These are phyloP conservation scores for Amylostereum areolatum DNA, from an alignment of 1,284 basidiomycete species.

Conservation along the genomic window DNA sequence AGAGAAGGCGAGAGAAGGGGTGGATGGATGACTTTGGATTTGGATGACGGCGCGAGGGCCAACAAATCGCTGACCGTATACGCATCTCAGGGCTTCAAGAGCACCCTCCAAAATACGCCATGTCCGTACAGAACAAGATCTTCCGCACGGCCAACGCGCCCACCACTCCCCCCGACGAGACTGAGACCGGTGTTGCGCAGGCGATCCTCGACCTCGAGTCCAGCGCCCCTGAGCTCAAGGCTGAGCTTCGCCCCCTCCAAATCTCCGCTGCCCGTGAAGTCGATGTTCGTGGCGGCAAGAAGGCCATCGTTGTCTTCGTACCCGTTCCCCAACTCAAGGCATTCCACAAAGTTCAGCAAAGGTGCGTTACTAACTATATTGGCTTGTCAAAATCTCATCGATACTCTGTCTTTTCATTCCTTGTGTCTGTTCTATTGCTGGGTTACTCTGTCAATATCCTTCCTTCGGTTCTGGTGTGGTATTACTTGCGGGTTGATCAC, in stretches of 20 bases:
- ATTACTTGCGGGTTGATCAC: not conserved
- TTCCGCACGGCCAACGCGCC: slow-evolving; percentile 95
- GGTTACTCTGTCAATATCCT: not conserved
- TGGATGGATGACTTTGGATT: too few relatives aligned
- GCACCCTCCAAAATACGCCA: slow-evolving; percentile 17
- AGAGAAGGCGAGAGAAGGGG: too few relatives aligned
- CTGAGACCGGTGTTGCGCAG: slow-evolving; percentile 91
- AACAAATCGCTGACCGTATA: too few relatives aligned
- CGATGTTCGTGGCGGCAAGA: slow-evolving; percentile 98
- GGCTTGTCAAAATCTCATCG: too few relatives aligned
- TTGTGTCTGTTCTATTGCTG: too few relatives aligned
- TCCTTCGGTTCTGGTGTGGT: not conserved
- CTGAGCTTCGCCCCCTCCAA: slow-evolving; percentile 92
- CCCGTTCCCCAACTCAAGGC: slow-evolving; percentile 98
- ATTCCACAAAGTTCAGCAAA: slow-evolving; percentile 97
- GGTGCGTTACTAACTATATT: slow-evolving; percentile 51
- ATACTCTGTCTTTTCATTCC: too few relatives aligned
- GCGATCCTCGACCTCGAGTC: slow-evolving; percentile 97
- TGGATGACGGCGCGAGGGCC: too few relatives aligned
- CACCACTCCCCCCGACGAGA: slow-evolving; percentile 83
- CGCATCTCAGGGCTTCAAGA: too few relatives aligned
- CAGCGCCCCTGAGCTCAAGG: slow-evolving; percentile 97
- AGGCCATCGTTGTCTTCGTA: slow-evolving; percentile 98
- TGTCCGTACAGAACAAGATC: slow-evolving; percentile 85
- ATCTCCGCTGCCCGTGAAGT: slow-evolving; percentile 98